Conservation (phyloP, 148 eudicot species). For the Fagopyrum esculentum region DNA sequence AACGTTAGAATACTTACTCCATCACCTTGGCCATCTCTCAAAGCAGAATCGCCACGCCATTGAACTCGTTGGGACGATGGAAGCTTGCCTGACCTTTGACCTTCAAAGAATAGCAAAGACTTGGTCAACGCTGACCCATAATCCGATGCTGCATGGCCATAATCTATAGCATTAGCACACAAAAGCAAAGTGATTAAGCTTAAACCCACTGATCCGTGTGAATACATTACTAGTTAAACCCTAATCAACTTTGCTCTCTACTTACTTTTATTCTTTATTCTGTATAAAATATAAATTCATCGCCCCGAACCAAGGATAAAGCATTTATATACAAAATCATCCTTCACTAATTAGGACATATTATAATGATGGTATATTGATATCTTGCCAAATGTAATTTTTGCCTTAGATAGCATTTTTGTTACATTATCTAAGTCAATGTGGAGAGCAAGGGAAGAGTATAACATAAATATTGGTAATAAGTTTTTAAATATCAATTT, state of each 20-base stretch:
- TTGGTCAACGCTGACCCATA: slow-evolving; percentile 22
- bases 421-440: no score
- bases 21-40: slow-evolving; percentile 19
- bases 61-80: slow-evolving; percentile 19
- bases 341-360: not conserved
- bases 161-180: not conserved
- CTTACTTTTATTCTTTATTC: not conserved
- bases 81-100: slow-evolving; percentile 30
- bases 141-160: not conserved
- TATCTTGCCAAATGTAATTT: not conserved
- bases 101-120: slow-evolving; percentile 24
- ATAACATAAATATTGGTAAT: no score
- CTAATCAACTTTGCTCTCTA: not conserved
- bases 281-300: not conserved
- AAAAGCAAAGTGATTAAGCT: not conserved
- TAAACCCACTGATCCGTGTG: not conserved
- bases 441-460: no score
- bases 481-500: no score
- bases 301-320: not conserved
- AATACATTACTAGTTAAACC: not conserved
- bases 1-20: not conserved
- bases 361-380: not conserved
- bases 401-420: not conserved
- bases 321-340: not conserved
- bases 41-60: slow-evolving; percentile 27